Conservation (phyloP, 2,329 filamentous ascomycete genomes). For the Paraphoma sp. region DNA sequence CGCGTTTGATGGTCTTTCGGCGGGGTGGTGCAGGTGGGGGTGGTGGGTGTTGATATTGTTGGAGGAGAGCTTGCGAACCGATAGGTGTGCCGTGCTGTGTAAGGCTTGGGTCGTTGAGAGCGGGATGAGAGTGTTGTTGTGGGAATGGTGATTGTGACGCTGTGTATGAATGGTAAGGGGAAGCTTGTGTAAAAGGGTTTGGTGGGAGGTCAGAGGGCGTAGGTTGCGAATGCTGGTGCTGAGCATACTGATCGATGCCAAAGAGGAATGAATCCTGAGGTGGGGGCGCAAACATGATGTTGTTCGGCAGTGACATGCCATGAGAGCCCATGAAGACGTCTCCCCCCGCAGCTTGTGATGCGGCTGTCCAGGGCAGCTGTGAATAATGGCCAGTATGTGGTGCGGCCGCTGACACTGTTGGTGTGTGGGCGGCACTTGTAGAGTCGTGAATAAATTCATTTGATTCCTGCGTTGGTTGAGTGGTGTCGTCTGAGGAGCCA, state of each 20-base stretch:
- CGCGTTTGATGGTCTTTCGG: constrained; percentile 54
- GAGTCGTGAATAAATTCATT: constrained; percentile 8
- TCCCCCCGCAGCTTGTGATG: constrained; percentile 28
- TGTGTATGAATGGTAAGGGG: constrained; percentile 21
- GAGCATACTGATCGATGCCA: constrained; percentile 47
- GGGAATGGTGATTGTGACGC: constrained; percentile 28
- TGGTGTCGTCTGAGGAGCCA: background rate
- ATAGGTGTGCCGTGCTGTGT: constrained; percentile 17
- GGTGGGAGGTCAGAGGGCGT: constrained; percentile 26
- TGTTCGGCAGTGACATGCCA: constrained; percentile 33
- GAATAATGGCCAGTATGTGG: constrained; percentile 21
- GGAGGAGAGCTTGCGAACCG: constrained; percentile 27
- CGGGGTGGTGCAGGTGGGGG: constrained; percentile 24
- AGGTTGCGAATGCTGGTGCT: constrained; percentile 21
- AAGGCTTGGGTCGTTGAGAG: constrained; percentile 39
- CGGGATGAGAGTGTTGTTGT: constrained; percentile 27
- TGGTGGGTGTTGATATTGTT: constrained; percentile 27
- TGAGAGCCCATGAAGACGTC: constrained; percentile 34
- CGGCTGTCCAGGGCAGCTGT: constrained; percentile 26
- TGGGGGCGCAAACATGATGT: constrained; percentile 43
- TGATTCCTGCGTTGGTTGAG: constrained; percentile 5
- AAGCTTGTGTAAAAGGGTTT: constrained; percentile 33
- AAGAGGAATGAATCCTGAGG: constrained; percentile 44
- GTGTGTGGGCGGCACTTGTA: constrained; percentile 16
- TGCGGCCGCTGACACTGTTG: constrained; percentile 20